Conservation (phyloP, 2,329 filamentous ascomycete genomes). For the Neophaeococcomyces aloes region DNA sequence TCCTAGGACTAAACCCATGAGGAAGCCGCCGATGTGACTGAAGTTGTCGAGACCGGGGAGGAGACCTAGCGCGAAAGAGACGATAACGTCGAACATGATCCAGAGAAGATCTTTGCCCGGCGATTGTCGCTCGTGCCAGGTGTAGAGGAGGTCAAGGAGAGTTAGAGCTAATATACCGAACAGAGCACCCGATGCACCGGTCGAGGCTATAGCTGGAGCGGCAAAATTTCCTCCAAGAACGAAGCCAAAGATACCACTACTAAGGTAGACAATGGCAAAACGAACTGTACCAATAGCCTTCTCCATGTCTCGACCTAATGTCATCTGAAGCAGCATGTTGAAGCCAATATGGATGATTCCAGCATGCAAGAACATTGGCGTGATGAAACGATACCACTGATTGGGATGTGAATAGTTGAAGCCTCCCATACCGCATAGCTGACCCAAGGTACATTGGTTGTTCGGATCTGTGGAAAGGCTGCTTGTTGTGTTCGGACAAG, state of each 20-base stretch:
- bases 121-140: conserved; percentile 67
- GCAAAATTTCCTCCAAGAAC: conserved; percentile 92
- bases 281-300: conserved; percentile 76
- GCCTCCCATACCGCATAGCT: conserved; percentile 74
- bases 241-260: conserved; percentile 88
- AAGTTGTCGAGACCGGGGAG: conserved; percentile 94
- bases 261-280: conserved; percentile 82
- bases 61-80: conserved; percentile 85
- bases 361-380: conserved; percentile 89
- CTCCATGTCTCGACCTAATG: conserved; percentile 86
- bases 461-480: conserved; percentile 38
- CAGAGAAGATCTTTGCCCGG: conserved; percentile 80
- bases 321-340: conserved; percentile 86
- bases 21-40: conserved; percentile 88
- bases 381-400: conserved; percentile 95
- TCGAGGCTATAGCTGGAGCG: conserved; percentile 66
- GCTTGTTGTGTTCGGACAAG: conserved; percentile 70
- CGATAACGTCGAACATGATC: conserved; percentile 71
- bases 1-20: conserved; percentile 81
- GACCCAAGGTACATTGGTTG: conserved; percentile 59
- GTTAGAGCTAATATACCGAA: conserved; percentile 87
- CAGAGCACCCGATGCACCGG: conserved; percentile 77
- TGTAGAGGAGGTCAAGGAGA: conserved; percentile 83
- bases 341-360: conserved; percentile 91
- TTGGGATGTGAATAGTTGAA: conserved; percentile 67